Percentiles rank a stretch among this genome's conserved stretches.
Conservation (phyloP, 73 alveolate genomes). For the Tetrahymena elliotti region DNA sequence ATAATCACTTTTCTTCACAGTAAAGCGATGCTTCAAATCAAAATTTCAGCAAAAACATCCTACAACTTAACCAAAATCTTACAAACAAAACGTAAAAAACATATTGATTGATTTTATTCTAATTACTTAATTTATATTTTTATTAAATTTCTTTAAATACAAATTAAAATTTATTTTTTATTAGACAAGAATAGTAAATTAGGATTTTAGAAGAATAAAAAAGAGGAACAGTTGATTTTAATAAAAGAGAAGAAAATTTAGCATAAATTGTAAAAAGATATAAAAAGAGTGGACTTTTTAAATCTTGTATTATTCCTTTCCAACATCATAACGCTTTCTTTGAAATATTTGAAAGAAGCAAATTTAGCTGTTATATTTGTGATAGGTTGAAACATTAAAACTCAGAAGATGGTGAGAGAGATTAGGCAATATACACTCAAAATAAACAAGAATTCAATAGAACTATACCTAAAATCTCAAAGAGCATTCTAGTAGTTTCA, state of each 20-base stretch:
- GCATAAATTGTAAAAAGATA: neutral
- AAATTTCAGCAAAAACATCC: neutral
- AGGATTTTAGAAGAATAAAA: neutral
- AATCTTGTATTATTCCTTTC: neutral
- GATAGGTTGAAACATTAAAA: neutral
- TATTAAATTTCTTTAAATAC: neutral
- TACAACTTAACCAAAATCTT: neutral
- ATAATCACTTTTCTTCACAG: neutral
- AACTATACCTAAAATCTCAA: neutral
- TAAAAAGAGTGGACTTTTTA: neutral
- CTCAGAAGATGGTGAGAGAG: neutral
- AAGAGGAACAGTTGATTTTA: neutral
- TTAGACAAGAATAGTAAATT: neutral
- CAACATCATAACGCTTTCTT: neutral
- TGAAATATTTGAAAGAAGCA: neutral
- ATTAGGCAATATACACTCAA: neutral
- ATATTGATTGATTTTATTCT: neutral
- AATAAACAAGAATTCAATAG: neutral
- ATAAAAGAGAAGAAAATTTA: neutral
- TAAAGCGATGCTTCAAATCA: neutral
- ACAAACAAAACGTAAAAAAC: neutral
- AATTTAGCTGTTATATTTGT: neutral
- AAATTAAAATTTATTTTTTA: too few species aligned
- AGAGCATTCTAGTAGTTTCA: neutral
- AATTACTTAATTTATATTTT: neutral